Base-by-base conservation (phyloP, 768 basidiomycete genomes). In the Rickenella mellea region DNA sequence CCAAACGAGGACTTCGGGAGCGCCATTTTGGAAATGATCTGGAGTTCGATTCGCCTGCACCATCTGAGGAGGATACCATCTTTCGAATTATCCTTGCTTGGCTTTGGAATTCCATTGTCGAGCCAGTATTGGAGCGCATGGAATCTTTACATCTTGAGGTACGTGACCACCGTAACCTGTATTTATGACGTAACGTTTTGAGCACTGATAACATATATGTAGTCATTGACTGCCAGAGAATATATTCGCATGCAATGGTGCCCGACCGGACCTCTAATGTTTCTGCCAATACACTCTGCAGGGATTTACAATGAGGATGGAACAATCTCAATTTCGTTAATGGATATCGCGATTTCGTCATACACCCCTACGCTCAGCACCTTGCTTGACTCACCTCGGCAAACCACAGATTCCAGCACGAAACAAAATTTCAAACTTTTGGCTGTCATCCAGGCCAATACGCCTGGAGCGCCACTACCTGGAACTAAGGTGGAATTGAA, bases 301-400 rank as follows among this genome's bases (percentile, higher is more conserved):
- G 63, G 62, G 1, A 46, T 55, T 5, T 61, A 41, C 46, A 43
- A 17, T 39, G 45, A 11, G 39, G 21, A 1, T 20, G 22, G 8
- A 48, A 48, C 40, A 32, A 52, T 40, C 8, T 50, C 1, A 43
- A 31, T 24, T 12, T 39, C 43, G 24, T 25, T 48, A 10, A 42
- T 28, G n/a, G 49, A 30, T 31, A 58, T 6, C 51, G 54, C 32
- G 20, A 39, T 63, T 25, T 63, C 63, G 6, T 63, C 62, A 11
- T 63, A 63, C 39, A 64, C 59, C 5, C 62, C 63, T 0, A 57
- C 58, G 0, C 17, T 63, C 2, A 42, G 49, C 7, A 56, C 63
- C 6, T 50, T 63, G 28, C 27, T 52, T 24, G 24, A 8, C 14
- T n/a, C 31, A 7, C 11, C 14, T 24, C 20, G n/a, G n/a, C n/a